These are phyloP conservation scores for Hypomontagnella monticulosa DNA, from an alignment of 495 filamentous ascomycete species.

Conservation along the genomic window DNA sequence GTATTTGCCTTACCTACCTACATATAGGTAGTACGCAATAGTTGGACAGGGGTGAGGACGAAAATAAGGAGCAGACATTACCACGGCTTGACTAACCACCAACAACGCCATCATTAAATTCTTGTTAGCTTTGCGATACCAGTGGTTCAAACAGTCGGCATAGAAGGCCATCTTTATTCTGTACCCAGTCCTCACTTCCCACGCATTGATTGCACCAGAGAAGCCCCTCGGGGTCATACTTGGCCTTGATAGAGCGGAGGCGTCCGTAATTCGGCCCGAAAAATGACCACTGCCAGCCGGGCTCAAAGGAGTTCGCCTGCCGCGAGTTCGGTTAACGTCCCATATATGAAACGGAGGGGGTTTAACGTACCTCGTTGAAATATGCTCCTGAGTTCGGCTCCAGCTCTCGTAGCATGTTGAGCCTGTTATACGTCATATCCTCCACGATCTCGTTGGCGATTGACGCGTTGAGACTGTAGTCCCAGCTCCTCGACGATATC, in stretches of 20 bases:
- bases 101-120: too few relatives aligned
- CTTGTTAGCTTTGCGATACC: too few relatives aligned
- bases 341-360: not conserved
- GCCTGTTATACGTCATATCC: constrained; percentile 13
- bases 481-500: not conserved
- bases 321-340: not conserved
- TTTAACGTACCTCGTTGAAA: constrained; percentile 7
- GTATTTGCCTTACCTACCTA: too few relatives aligned
- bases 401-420: constrained; percentile 8
- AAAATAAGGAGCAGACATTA: too few relatives aligned
- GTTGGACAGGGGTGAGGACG: too few relatives aligned
- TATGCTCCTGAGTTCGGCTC: constrained; percentile 3
- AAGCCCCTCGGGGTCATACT: constrained; percentile 15
- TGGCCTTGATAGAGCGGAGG: constrained; percentile 7
- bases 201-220: constrained; percentile 10
- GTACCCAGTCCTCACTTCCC: constrained; percentile 11
- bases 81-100: too few relatives aligned
- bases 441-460: not conserved
- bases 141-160: too few relatives aligned
- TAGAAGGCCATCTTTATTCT: too few relatives aligned
- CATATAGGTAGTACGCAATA: too few relatives aligned
- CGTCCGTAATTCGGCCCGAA: constrained; percentile 8
- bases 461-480: not conserved
- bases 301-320: constrained; percentile 15
- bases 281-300: constrained; percentile 20